Percentiles rank a stretch among this genome's conserved stretches.
Conservation (phyloP, 2,329 filamentous ascomycete genomes). For the Alternaria tenuissima region DNA sequence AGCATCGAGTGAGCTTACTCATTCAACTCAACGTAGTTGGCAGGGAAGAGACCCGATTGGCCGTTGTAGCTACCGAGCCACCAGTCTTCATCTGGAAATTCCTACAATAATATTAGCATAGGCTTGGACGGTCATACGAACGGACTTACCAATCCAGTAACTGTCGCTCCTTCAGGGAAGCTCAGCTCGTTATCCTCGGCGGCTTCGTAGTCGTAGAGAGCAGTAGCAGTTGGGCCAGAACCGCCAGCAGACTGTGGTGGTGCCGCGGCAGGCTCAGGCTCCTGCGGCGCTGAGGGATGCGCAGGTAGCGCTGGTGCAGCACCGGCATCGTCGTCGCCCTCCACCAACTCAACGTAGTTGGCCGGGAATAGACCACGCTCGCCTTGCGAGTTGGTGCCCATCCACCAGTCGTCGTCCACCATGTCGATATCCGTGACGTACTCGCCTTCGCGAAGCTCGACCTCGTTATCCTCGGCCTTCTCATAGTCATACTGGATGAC, state of each 20-base stretch:
- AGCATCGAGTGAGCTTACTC: conserved; percentile 5
- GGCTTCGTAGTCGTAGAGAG: conserved; percentile 95
- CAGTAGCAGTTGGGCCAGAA: conserved; percentile 75
- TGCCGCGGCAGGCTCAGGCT: conserved; percentile 43
- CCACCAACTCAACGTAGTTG: conserved; percentile 92
- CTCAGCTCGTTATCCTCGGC: conserved; percentile 88
- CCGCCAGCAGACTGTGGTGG: conserved; percentile 48
- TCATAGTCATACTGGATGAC: conserved; percentile 94
- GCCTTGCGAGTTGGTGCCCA: conserved; percentile 85
- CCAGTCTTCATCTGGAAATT: conserved; percentile 99
- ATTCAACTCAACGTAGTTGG: conserved; percentile 59
- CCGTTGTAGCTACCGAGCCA: conserved; percentile 91
- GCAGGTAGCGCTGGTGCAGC: conserved; percentile 50
- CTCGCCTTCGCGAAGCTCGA: conserved; percentile 89
- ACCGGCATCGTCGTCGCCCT: conserved; percentile 57
- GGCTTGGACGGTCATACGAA: background rate
- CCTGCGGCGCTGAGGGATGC: conserved; percentile 52
- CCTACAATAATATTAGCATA: conserved; percentile 59
- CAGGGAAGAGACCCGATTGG: conserved; percentile 79
- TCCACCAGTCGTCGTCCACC: conserved; percentile 99
- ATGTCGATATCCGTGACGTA: conserved; percentile 91
- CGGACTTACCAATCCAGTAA: conserved; percentile 75
- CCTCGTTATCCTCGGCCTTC: conserved; percentile 96
- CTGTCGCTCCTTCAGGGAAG: conserved; percentile 88
- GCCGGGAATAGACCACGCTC: conserved; percentile 93